Evolutionary conservation across 768 basidiomycete genomes (phyloP), one percentile per base, ranked within the genome.

Genomic region (Lepiota brunneoincarnata): DNA sequence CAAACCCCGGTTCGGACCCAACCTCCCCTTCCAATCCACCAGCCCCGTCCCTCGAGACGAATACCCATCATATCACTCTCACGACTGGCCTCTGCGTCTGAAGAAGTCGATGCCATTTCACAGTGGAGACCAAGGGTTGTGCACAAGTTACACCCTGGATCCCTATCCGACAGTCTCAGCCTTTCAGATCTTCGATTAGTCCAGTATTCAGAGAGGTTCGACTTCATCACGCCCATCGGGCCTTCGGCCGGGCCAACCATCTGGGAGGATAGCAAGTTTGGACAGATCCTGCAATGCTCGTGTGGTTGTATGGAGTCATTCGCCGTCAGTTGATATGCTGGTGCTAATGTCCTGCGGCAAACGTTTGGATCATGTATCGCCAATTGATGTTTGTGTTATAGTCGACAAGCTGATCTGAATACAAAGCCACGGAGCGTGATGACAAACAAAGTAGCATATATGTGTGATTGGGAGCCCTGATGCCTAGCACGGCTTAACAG

Each of bases 1-100:
- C 59, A 59, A 21, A 57, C 58, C 49, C 61, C 63, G 23, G 48
- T 49, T 23, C 56, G 51, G 20, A 49, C 58, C 11, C 63, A 63
- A 24, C 58, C 67, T 37, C 67, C 69, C 23, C 65, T 75, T 49
- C 68, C 71, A 49, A 63, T 78, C 26, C 74, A 74, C 64, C 76
- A 78, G 59, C 76, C 76, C 40, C 75, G 75, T 40, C 76, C 76
- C 53, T 73, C 66, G 42, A 72, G 75, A 51, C 69, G 64, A 41
- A 76, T 78, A 62, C 74, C 75, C 35, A 78, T 76, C 56, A 64
- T 76, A 12, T 72, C 72, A 36, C 68, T 78, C 24, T 72, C 72
- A 31, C 61, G 72, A 58, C 62, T 76, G 48, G 75, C 75, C 31
- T 69, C 67, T 26, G 72, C 71, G 38, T 72, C 71, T 59, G 75